Evolutionary conservation across 2,329 filamentous ascomycete genomes (phyloP).

Genomic region (Pestalotiopsis sp.): DNA sequence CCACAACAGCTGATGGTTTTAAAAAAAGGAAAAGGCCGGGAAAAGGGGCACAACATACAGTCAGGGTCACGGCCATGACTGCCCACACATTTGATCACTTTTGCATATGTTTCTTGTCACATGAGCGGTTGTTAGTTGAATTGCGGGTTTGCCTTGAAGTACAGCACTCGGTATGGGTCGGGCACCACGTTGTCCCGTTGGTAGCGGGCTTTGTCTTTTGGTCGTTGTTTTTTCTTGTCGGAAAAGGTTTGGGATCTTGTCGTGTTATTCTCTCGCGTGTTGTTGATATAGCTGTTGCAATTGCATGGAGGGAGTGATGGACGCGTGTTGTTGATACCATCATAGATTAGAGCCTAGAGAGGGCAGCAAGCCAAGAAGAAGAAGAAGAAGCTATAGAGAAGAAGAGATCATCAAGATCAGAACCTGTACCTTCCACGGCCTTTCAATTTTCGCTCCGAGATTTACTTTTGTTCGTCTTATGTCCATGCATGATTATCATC

Average conservation of each 20-base stretch:
- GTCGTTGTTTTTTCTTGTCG: not conserved
- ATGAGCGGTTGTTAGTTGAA: not conserved
- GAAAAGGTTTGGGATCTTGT: not conserved
- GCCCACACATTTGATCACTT: not conserved
- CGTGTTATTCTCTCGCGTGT: not conserved
- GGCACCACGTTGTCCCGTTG: not conserved
- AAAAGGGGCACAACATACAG: not conserved
- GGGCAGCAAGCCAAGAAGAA: not conserved
- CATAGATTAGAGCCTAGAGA: conserved; percentile 18
- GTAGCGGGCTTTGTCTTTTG: not conserved
- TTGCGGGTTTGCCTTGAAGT: not conserved
- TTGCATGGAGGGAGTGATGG: conserved; percentile 8
- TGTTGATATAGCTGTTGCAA: not conserved
- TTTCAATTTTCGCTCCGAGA: too few relatives aligned
- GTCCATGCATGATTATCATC: too few relatives aligned
- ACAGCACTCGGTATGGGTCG: not conserved
- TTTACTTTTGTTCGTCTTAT: too few relatives aligned
- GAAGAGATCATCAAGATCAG: not conserved
- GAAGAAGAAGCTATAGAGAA: not conserved
- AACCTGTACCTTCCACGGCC: not conserved
- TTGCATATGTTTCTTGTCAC: not conserved
- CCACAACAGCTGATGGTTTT: not conserved
- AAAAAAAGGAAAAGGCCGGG: not conserved
- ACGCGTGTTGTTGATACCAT: conserved; percentile 20
- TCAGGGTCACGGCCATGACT: not conserved